Conservation (phyloP, 2,329 filamentous ascomycete species). For the Fusarium nisikadoi region DNA sequence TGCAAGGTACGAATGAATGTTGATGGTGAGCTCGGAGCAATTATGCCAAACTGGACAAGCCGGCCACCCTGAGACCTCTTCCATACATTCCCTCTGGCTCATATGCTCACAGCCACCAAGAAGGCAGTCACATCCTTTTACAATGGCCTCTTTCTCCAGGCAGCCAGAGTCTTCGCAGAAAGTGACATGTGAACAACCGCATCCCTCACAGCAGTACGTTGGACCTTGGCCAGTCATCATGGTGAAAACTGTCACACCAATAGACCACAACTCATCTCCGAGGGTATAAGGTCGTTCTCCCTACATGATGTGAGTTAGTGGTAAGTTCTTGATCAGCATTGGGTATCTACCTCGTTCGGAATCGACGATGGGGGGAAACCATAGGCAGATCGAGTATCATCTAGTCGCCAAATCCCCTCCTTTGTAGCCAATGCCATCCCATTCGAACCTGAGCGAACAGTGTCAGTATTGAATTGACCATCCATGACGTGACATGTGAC, state of each 20-base stretch:
- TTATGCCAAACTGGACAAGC: slow-evolving; percentile 29
- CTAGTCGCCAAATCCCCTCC: slow-evolving; percentile 26
- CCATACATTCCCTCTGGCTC: slow-evolving; percentile 5
- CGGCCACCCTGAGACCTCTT: slow-evolving; percentile 16
- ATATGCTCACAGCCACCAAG: slow-evolving; percentile 40
- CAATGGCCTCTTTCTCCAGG: slow-evolving; percentile 33
- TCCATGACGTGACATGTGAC: slow-evolving; percentile 51
- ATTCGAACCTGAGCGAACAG: background rate
- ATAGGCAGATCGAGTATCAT: slow-evolving; percentile 1
- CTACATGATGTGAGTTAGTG: slow-evolving; percentile 32
- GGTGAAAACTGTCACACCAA: slow-evolving; percentile 52
- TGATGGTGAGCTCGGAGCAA: slow-evolving; percentile 41
- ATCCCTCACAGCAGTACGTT: slow-evolving; percentile 28
- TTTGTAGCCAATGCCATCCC: slow-evolving; percentile 22
- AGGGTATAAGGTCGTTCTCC: slow-evolving; percentile 49
- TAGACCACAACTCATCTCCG: slow-evolving; percentile 51
- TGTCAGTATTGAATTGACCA: background rate
- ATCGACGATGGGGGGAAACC: slow-evolving; percentile 5
- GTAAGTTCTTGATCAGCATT: background rate
- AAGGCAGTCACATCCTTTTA: slow-evolving; percentile 35
- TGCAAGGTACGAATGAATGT: slow-evolving; percentile 46
- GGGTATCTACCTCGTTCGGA: slow-evolving; percentile 13
- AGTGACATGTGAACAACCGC: slow-evolving; percentile 44
- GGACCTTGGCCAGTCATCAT: slow-evolving; percentile 53
- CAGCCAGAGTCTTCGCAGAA: slow-evolving; percentile 46